Base-by-base conservation (phyloP, 1,139 yeast species). In the Suhomyces choctaworum region DNA sequence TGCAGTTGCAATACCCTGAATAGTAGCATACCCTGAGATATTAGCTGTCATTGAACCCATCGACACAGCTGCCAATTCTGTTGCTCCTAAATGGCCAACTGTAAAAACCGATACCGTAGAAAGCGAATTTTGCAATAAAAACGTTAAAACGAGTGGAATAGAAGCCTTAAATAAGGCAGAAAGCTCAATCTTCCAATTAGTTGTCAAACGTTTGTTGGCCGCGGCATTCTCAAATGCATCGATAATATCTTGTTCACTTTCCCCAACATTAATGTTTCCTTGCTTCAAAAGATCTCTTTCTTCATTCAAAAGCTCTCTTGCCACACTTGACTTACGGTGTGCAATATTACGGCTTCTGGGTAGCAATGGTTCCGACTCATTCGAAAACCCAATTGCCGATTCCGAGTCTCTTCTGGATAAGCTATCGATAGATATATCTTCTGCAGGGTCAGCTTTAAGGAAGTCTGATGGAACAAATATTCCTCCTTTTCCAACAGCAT, bases 1-100 rank as follows among this genome's bases (percentile, higher is more conserved):
- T 15, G 95, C 79, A 0, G 96, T 88, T 0, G 96, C 78, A 23
- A 77, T 64, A 31, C 82, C 82, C 37, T 76, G 77, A 36, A 76
- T 76, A 10, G 78, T 69, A 3, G 81, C 77, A 44, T 76, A 75
- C 7, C 80, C 81, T 3, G 80, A 70, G 29, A 77, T 76, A 44
- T 75, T 76, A 4, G 79, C 78, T 9, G 80, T 73, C 82, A 77
- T 77, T 3, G 80, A 70, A n/a, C 82, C 82, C 64, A 77, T 66
- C 2, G 79, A 72, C 13, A 76, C 80, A 3, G 82, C 82, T 3
- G 81, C 82, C 40, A 77, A 64, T 37, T 77, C 80, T 17, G 73
- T 67, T 1, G 80, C 74, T 7, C 82, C 80, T 25, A 77, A 61
- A 44, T 76, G 81, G 11, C 83, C 82, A 19, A 78, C 82, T 14